Evolutionary conservation across 495 filamentous ascomycete genomes (phyloP), one percentile per base, ranked within the genome.

Genomic region (Tuber calosporum): DNA sequence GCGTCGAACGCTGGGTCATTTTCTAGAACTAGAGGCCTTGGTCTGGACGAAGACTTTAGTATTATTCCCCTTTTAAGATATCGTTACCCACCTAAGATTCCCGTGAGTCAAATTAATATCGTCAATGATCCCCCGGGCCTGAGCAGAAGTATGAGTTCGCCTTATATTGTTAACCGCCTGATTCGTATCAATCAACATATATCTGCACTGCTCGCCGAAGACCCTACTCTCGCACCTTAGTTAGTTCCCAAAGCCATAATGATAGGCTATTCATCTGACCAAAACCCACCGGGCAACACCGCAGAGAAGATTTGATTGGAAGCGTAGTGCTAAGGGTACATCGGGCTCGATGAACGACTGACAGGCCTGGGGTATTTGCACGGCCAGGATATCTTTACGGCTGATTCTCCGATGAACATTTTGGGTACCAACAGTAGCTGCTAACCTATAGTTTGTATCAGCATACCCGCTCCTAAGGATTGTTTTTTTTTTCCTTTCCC

Each of bases 1-100:
- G 91, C 91, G 1, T 93, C 81, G 77, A 97, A 97, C n/a, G 88
- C 86, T 8, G 93, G 93, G 81, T 98, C 95, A 75, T 99, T 92
- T 34, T 86, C 83, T 5, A 97, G 85, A 20, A 93, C 82, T 34
- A 62, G n/a, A 62, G 53, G 26, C 13, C 53, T 62, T 62, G 53
- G 5, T 5, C 53, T 62, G 3, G 53, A 62, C 26, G 53, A 34
- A 62, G 19, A 62, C 13, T 62, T 62, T 34, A 62, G 53, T 19
- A 62, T 19, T 3, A 30, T 34, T 62, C 53, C 13, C 53, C 19
- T 34, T 34, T 62, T 15, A 5, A 34, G 6, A 13, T 4, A 0
- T 1, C 4, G 26, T 15, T 34, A 34, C 53, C 26, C 11, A 62
- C 53, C 26, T 62, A 26, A 73, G 42, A 30, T 40, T 69, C 20